Conservation (phyloP, 139 green algal species). For the Closterium sp. region DNA sequence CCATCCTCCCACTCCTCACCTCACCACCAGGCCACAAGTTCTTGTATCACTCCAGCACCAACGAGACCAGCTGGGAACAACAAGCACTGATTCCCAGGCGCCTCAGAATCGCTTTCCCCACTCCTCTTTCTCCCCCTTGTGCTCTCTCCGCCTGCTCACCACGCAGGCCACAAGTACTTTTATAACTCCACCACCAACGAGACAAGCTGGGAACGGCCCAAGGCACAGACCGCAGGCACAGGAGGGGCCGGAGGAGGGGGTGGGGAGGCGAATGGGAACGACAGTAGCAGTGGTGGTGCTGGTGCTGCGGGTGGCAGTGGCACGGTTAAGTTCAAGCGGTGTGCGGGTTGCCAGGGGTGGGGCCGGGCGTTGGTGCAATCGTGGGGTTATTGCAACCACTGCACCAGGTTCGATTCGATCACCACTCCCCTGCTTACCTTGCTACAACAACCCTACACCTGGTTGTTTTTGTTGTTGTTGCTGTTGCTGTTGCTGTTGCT, state of each 20-base stretch:
- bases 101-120: too few species aligned
- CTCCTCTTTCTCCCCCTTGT: too few species aligned
- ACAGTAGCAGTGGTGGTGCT: neutral
- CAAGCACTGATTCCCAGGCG: too few species aligned
- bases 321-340: slow-evolving; percentile 40
- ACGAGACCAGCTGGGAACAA: too few species aligned
- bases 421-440: neutral
- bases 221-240: neutral
- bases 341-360: slow-evolving; percentile 41
- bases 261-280: neutral
- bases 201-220: slow-evolving; percentile 47
- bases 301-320: neutral
- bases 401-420: slow-evolving; percentile 23
- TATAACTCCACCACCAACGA: too few species aligned
- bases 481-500: too few species aligned
- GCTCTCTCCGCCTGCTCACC: too few species aligned
- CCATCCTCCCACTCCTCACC: neutral
- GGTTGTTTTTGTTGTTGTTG: too few species aligned
- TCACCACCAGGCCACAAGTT: neutral
- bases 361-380: slow-evolving; percentile 43
- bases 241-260: neutral
- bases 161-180: slow-evolving; percentile 40
- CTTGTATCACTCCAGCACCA: too few species aligned
- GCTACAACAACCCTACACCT: too few species aligned
- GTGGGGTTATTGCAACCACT: slow-evolving; percentile 50